phyloP scores from a whole-genome alignment of 305 asterid species.

The Solanum aculeatissimum region DNA sequence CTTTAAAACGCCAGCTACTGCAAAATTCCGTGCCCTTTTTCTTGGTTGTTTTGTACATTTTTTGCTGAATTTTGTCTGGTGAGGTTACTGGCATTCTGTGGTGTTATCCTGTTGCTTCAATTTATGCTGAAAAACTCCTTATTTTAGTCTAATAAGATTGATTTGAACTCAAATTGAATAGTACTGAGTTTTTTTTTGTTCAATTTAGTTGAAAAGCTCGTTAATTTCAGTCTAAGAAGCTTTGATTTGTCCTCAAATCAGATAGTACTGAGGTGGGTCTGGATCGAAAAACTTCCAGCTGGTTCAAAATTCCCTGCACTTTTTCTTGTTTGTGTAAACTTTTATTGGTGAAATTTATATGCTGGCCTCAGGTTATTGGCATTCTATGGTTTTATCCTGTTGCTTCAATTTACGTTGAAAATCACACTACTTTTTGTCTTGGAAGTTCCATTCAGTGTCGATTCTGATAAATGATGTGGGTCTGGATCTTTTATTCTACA shows the following conservation, averaged over 20 bases:
- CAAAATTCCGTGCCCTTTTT: too few species aligned
- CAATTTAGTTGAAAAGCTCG: not conserved
- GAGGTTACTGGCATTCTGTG: too few species aligned
- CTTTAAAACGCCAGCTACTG: too few species aligned
- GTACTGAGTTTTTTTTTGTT: not conserved
- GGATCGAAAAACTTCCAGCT: not conserved
- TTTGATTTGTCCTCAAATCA: not conserved
- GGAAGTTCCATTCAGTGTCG: not conserved
- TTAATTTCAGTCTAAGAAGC: not conserved
- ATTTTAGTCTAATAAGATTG: too few species aligned
- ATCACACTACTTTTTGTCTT: not conserved
- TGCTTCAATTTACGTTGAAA: not conserved
- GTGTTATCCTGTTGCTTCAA: too few species aligned
- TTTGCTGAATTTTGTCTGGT: too few species aligned
- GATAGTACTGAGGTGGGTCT: too few species aligned
- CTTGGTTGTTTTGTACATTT: too few species aligned
- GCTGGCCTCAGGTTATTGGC: not conserved
- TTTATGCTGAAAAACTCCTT: too few species aligned
- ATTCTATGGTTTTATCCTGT: not conserved
- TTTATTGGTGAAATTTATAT: not conserved
- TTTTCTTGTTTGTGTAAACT: not conserved
- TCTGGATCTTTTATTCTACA: not conserved
- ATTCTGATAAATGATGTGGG: not conserved
- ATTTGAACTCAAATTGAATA: not conserved
- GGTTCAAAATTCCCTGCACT: not conserved